A percentile compares a stretch with the other conserved stretches of the same genome.
phyloP scores from a whole-genome alignment of 1,284 basidiomycete species.

The Cutaneotrichosporon cyanovorans region DNA sequence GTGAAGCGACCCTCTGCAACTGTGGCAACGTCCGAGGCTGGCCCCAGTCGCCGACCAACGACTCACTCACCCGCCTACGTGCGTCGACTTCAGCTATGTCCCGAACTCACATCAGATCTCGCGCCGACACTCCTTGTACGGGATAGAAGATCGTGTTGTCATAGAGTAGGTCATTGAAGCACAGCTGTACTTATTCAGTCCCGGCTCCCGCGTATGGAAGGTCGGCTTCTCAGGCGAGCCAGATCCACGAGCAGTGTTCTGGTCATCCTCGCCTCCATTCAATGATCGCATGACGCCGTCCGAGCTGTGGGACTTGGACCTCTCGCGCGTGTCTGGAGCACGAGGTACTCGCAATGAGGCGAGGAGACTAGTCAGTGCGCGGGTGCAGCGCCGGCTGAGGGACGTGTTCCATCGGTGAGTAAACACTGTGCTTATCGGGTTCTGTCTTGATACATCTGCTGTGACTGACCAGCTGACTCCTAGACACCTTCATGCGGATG shows the following conservation, averaged over 20 bases:
- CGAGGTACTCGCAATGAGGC: constrained; percentile 55
- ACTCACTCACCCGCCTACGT: neutral
- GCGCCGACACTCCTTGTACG: constrained; percentile 45
- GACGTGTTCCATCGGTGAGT: constrained; percentile 78
- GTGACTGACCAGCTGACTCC: constrained; percentile 8
- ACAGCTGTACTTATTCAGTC: constrained; percentile 20
- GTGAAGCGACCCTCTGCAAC: no score
- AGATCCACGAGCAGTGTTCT: constrained; percentile 43
- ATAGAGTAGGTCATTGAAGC: constrained; percentile 36
- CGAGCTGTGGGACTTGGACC: constrained; percentile 40
- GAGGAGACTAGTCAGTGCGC: constrained; percentile 60
- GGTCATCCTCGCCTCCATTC: constrained; percentile 12
- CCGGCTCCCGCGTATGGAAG: constrained; percentile 46
- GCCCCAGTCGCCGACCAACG: neutral
- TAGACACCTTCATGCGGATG: constrained; percentile 84
- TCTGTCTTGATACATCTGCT: no score
- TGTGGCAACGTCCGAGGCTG: neutral
- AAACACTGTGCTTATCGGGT: no score
- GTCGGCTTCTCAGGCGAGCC: constrained; percentile 47
- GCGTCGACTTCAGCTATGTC: neutral
- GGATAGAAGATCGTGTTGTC: constrained; percentile 46
- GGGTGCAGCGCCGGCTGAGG: constrained; percentile 61
- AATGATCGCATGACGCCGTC: constrained; percentile 8
- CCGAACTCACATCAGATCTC: constrained; percentile 28
- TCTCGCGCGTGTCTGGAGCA: constrained; percentile 20